Evolutionary conservation across 371 early-diverging fungal genomes (phyloP), one percentile per base, ranked within the genome.

Genomic region (Apophysomyces elegans): DNA sequence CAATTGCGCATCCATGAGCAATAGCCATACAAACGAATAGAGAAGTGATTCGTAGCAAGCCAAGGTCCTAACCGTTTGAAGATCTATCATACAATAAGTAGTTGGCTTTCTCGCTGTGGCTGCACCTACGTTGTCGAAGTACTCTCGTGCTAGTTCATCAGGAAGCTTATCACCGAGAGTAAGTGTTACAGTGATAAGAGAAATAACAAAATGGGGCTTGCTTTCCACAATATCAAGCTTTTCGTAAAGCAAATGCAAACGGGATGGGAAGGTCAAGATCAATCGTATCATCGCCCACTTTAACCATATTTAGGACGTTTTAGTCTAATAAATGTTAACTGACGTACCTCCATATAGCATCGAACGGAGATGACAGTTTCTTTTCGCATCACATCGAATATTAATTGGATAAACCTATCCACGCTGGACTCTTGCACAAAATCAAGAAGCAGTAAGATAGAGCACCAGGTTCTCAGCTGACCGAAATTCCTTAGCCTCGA

Each of bases 381-480:
- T 8, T 73, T 65, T 21, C 77, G 71, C 56, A 86, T 70, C 14
- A 69, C 14, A 13, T 74, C 67, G 45, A 80, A 60, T 5, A 86
- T 43, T 11, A 47, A 54, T 0, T 72, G 68, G 6, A 80, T 26
- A 44, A 66, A 79, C 11, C 63, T 16, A n/a, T 73, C 70, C 3
- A 64, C 65, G n/a, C 74, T 70, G 18, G 75, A 69, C 32, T 69
- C 68, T 2, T 56, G 14, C 16, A 86, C 70, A 67, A 81, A 78
- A 16, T 74, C 73, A 32, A 84, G 62, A 6, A 88, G 61, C 18
- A 89, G 63, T 60, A 86, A 66, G 43, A 84, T 63, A 0, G 86
- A 73, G 64, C 79, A 81, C 79, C 88, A 78, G 5, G 77, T 50
- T 26, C 89, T 75, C n/a, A 86, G 37, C 83, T 81, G 58, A 21